Evolutionary conservation across 768 basidiomycete genomes (phyloP), one percentile per base, ranked within the genome.

Genomic region (Trametes elegans): DNA sequence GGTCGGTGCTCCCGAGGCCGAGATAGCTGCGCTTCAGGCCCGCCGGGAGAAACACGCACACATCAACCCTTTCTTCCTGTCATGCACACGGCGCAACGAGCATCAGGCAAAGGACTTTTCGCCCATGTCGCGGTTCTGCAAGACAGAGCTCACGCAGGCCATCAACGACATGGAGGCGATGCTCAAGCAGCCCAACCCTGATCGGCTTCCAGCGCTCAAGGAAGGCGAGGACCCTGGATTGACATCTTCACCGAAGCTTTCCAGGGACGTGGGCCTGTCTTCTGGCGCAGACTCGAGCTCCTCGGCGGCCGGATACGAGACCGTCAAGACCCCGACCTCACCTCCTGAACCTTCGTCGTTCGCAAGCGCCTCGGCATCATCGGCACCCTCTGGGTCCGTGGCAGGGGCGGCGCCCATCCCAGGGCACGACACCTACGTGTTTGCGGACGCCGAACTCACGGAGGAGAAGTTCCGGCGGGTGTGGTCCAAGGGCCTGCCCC

Each of bases 71-170:
- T 87, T 85, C 68, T 90, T 91, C 71, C 69, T 91, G 2, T 78
- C 79, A 43, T 90, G 90, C 67, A 83, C 83, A 6, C 79, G 81
- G 55, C 75, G 86, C 48, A 83, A 83, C 49, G 89, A 90, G 55
- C 91, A 93, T 63, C 73, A 76, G 19, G 73, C 79, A 10, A 74
- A 70, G 27, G 80, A 87, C 51, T 91, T 95, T 62, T 84, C 85
- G 5, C 88, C 93, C 5, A 85, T 95, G 70, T 87, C 91, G 3
- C 75, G 92, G 39, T 92, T 95, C 63, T 78, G 78, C 58, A 73
- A 74, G 50, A 68, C 67, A 1, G 91, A 93, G 66, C 73, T 96
- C 7, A 74, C 75, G 11, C 71, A 76, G 32, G 82, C 87, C 18
- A 83, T 95, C 59, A 61, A 68, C 31, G 83, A 83, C 52, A 92